These are phyloP conservation scores for Juncus effusus DNA, from an alignment of 176 grass and related monocot genomes.

Conservation along the genomic window DNA sequence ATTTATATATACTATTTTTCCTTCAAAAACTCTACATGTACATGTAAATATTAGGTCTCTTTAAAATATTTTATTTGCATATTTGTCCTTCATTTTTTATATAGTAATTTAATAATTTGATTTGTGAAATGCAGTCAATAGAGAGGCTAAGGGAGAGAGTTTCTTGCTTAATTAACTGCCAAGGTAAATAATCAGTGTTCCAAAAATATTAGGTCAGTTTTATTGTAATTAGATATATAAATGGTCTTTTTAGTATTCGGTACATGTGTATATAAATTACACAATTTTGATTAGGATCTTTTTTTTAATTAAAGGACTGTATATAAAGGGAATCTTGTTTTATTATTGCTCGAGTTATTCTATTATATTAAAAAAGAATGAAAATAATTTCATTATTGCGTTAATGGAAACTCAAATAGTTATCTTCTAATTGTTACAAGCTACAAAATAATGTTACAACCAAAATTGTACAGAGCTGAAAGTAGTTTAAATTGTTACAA, in stretches of 20 bases:
- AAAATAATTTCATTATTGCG: too few species aligned
- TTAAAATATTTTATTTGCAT: not conserved
- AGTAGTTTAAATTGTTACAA: too few species aligned
- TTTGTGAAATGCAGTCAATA: constrained; percentile 43
- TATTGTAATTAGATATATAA: too few species aligned
- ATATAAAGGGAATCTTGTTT: too few species aligned
- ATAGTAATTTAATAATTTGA: too few species aligned
- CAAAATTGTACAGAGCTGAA: constrained; percentile 1
- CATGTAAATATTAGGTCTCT: not conserved
- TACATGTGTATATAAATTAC: too few species aligned
- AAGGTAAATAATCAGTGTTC: constrained; percentile 33
- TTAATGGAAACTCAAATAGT: not conserved
- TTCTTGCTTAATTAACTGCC: constrained; percentile 50
- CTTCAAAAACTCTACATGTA: not conserved
- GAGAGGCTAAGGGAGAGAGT: constrained; percentile 59
- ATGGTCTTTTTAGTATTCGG: constrained; percentile 3
- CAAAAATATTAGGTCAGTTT: too few species aligned
- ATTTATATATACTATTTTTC: not conserved
- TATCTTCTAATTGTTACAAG: constrained; percentile 6
- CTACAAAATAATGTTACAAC: constrained; percentile 5
- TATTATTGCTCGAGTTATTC: too few species aligned
- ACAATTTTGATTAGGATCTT: too few species aligned
- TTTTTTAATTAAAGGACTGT: too few species aligned
- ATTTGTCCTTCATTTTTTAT: constrained; percentile 16
- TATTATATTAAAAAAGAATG: too few species aligned